A percentile compares a stretch with the other conserved stretches of the same genome.
Conservation (phyloP, 192 early-diverging fungal genomes). For the Jimgerdemannia flammicorona region DNA sequence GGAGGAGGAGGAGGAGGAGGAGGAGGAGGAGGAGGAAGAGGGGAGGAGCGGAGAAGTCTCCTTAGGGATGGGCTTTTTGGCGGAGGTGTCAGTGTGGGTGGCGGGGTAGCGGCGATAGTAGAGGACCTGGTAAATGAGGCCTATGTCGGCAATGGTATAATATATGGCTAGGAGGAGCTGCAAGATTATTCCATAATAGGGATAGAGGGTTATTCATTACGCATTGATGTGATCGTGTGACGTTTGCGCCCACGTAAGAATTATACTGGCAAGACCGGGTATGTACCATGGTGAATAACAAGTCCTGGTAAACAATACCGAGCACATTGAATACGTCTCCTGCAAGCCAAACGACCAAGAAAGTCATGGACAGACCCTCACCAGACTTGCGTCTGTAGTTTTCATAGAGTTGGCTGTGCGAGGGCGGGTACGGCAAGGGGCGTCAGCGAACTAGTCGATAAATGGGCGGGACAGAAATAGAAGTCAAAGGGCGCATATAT, state of each 20-base stretch:
- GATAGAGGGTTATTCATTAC: too few species aligned
- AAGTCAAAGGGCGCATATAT: neutral
- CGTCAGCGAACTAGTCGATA: neutral
- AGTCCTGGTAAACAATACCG: slow-evolving; percentile 67
- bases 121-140: slow-evolving; percentile 60
- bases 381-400: slow-evolving; percentile 78
- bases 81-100: slow-evolving; percentile 24
- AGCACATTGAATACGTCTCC: slow-evolving; percentile 75
- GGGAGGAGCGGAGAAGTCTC: slow-evolving; percentile 23
- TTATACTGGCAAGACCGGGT: neutral
- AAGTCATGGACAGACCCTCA: slow-evolving; percentile 67
- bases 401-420: slow-evolving; percentile 62
- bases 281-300: slow-evolving; percentile 67
- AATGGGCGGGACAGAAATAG: neutral
- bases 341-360: slow-evolving; percentile 72
- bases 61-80: slow-evolving; percentile 29
- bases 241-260: neutral
- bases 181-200: neutral
- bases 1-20: neutral
- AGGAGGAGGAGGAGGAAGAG: slow-evolving; percentile 10
- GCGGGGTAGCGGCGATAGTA: slow-evolving; percentile 51
- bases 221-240: too few species aligned
- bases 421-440: neutral
- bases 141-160: slow-evolving; percentile 69
- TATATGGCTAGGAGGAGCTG: slow-evolving; percentile 63